These are phyloP conservation scores for Trichoderma sp. DNA, from an alignment of 2,329 filamentous ascomycete species.

Conservation along the genomic window DNA sequence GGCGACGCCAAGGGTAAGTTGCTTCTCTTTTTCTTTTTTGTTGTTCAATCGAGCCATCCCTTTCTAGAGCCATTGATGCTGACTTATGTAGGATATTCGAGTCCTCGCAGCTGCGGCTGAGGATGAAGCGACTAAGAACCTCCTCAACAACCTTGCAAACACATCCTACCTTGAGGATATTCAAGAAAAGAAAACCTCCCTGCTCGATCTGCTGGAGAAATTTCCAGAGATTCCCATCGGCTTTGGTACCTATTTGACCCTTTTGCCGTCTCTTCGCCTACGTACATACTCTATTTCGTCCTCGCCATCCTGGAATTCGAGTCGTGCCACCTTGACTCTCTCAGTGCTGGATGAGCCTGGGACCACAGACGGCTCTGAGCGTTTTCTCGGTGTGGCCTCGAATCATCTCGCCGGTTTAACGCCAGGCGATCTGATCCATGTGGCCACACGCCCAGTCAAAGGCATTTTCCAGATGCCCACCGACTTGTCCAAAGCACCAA, in stretches of 20 bases:
- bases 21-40: background rate
- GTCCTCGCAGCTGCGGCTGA: constrained; percentile 22
- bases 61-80: constrained; percentile 6
- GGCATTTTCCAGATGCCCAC: constrained; percentile 45
- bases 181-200: constrained; percentile 48
- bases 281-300: constrained; percentile 62
- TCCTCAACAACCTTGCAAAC: constrained; percentile 39
- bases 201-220: constrained; percentile 61
- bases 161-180: constrained; percentile 40
- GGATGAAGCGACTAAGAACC: constrained; percentile 34
- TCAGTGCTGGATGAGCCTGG: constrained; percentile 56
- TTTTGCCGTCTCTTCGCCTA: constrained; percentile 60
- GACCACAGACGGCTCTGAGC: constrained; percentile 34
- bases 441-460: constrained; percentile 41
- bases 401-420: constrained; percentile 52
- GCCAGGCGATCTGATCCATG: constrained; percentile 38
- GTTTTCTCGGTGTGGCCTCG: constrained; percentile 55
- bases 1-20: constrained; percentile 58
- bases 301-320: constrained; percentile 57
- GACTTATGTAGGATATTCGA: constrained; percentile 32
- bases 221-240: constrained; percentile 52
- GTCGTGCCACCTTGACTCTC: constrained; percentile 60
- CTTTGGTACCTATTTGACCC: constrained; percentile 57
- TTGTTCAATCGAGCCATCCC: too few relatives aligned
- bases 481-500: constrained; percentile 40